phyloP scores from a whole-genome alignment of 768 basidiomycete species.

The Sporobolomyces roseus region DNA sequence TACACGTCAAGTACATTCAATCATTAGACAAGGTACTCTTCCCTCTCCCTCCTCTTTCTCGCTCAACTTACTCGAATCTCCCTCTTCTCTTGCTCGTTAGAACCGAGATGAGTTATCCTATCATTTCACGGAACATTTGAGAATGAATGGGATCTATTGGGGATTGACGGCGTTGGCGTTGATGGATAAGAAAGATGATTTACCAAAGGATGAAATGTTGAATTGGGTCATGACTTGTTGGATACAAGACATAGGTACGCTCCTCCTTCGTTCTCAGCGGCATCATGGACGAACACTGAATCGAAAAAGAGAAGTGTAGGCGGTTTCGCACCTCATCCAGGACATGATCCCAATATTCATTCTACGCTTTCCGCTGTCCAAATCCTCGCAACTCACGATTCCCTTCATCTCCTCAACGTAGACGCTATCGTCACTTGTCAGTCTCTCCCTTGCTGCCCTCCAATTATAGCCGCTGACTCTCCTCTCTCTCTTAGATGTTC shows the following conservation, averaged over 20 bases:
- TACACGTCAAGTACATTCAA: constrained; percentile 73
- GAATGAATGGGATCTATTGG: constrained; percentile 96
- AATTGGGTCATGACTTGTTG: constrained; percentile 90
- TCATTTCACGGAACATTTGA: constrained; percentile 89
- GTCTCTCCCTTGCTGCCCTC: constrained; percentile 39
- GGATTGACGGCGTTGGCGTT: constrained; percentile 80
- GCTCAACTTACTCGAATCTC: background rate
- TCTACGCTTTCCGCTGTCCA: constrained; percentile 88
- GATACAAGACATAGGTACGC: constrained; percentile 78
- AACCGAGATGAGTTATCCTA: constrained; percentile 35
- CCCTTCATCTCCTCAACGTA: constrained; percentile 66
- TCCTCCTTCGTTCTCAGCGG: background rate
- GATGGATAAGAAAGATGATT: constrained; percentile 71
- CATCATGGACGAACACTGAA: too few relatives aligned
- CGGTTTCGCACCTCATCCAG: constrained; percentile 85
- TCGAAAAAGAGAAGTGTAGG: constrained; percentile 51
- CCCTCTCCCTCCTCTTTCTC: constrained; percentile 2
- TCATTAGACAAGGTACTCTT: constrained; percentile 62
- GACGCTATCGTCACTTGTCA: constrained; percentile 70
- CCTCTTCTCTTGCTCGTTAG: background rate
- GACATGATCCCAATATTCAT: constrained; percentile 84
- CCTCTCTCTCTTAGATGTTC: constrained; percentile 60
- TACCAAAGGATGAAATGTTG: constrained; percentile 78
- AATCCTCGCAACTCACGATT: constrained; percentile 78
- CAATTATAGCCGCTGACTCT: background rate